Evolutionary conservation across 176 grass and related monocot species (phyloP).

Genomic region (Oryza brachyantha): DNA sequence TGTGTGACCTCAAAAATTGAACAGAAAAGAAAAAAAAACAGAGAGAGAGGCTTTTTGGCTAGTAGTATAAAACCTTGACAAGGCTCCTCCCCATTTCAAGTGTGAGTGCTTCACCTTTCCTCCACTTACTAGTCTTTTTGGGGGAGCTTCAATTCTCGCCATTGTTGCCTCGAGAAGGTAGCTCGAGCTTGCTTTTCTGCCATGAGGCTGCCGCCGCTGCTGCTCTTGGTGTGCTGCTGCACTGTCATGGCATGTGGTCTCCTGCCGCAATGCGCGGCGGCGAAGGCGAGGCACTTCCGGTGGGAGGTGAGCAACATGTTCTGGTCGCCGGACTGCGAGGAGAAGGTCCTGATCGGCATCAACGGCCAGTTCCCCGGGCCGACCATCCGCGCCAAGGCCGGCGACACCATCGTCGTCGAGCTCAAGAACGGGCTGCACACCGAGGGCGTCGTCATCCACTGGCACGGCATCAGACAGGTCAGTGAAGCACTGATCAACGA

Average conservation of each 20-base stretch:
- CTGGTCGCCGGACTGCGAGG: slow-evolving; percentile 75
- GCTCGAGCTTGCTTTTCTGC: too few species aligned
- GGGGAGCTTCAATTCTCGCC: neutral
- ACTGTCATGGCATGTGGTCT: neutral
- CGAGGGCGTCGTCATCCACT: slow-evolving; percentile 87
- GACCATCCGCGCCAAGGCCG: slow-evolving; percentile 56
- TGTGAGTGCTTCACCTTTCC: slow-evolving; percentile 5
- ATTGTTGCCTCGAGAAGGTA: neutral
- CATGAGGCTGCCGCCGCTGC: slow-evolving; percentile 32
- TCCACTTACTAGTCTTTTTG: slow-evolving; percentile 24
- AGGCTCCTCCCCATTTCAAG: neutral
- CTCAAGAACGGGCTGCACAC: slow-evolving; percentile 72
- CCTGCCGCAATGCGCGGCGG: slow-evolving; percentile 20
- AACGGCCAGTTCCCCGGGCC: slow-evolving; percentile 83
- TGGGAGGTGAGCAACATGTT: slow-evolving; percentile 79
- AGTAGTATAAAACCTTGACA: neutral
- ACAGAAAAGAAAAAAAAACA: neutral
- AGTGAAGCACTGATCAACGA: neutral
- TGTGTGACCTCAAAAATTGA: neutral
- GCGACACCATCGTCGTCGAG: slow-evolving; percentile 63
- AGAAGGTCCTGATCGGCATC: slow-evolving; percentile 69
- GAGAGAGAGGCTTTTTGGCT: neutral
- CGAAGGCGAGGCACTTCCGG: slow-evolving; percentile 52
- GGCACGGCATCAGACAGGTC: slow-evolving; percentile 91
- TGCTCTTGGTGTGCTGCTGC: slow-evolving; percentile 6